Base-by-base conservation (phyloP, 2,329 filamentous ascomycete genomes). In the Fusarium austroafricanum region DNA sequence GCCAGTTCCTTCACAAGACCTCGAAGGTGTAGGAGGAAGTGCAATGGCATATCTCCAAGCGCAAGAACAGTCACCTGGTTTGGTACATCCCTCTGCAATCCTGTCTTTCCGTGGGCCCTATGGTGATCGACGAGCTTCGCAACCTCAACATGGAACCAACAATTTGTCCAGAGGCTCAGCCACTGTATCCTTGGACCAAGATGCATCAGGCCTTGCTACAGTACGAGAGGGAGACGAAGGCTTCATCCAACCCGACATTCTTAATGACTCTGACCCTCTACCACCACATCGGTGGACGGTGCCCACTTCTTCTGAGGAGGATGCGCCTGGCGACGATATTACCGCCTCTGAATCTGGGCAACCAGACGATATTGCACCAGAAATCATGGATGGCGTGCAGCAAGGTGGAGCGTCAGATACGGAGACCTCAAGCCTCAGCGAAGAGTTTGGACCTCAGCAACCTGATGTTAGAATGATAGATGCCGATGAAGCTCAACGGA, bases 1-100 rank as follows among this genome's bases (percentile, higher is more conserved):
- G 14, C 54, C 68, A 40, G 52, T 55, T 35, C 63, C 65, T 17
- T 55, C 63, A 18, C 67, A 73, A 43, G 72, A 71, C 26, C 65
- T 73, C 10, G 58, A 71, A 51, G 76, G 75, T 9, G 66, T 78
- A 42, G 75, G 75, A 26, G 75, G 73, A 21, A 71, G 67, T 43
- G 68, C 71, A 7, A 60, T 75, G 28, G 72, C 62, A 33, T 70
- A 72, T 35, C 18, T 73, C 38, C 62, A 70, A 20, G 42, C 66
- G 8, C 65, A 68, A 29, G 56, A 64, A 29, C 49, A 62, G 23
- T 52, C 64, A 8, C 31, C 59, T 47, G 51, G 56, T 12, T 49
- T 71, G 12, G 49, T 56, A 20, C 65, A 69, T n/a, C 64, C 72
- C 12, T 55, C 65, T 18, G 18, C 42, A 10, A 35, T 57, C 7